Conservation (phyloP, 2,329 filamentous ascomycete species). For the Boeremia exigua region DNA sequence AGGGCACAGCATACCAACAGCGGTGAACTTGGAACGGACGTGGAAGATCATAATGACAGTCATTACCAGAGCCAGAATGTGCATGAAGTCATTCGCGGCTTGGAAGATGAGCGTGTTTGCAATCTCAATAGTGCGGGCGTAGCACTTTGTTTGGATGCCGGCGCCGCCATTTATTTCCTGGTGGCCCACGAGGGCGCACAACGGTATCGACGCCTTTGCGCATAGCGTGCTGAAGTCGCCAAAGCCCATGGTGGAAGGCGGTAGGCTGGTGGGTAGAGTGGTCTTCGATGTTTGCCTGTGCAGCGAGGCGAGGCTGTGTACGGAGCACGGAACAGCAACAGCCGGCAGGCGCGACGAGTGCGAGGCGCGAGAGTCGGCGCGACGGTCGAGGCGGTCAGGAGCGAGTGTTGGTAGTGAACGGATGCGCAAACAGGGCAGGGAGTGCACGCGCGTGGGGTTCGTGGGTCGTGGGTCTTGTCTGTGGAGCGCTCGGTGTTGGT, state of each 20-base stretch:
- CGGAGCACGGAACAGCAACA: constrained; percentile 14
- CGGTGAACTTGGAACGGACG: constrained; percentile 96
- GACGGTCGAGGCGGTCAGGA: constrained; percentile 9
- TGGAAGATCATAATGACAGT: constrained; percentile 97
- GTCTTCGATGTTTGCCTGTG: constrained; percentile 6
- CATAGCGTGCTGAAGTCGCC: constrained; percentile 91
- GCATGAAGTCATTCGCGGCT: constrained; percentile 86
- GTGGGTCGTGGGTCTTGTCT: constrained; percentile 20
- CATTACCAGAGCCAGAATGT: constrained; percentile 90
- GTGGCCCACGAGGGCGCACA: constrained; percentile 85
- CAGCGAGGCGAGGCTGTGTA: constrained; percentile 19
- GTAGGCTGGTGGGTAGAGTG: not conserved
- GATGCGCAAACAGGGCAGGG: constrained; percentile 12
- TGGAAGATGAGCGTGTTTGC: constrained; percentile 99
- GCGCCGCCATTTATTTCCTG: constrained; percentile 70
- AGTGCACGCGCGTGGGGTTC: constrained; percentile 26
- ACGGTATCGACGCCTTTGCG: constrained; percentile 79
- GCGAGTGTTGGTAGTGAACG: constrained; percentile 31
- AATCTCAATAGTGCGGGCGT: constrained; percentile 91
- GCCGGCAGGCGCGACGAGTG: constrained; percentile 7
- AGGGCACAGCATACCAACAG: constrained; percentile 77
- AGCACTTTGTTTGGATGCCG: constrained; percentile 89
- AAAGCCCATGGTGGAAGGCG: constrained; percentile 70
- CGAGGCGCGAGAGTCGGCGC: constrained; percentile 1
- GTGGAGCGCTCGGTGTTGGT: constrained; percentile 27